A percentile compares a stretch with the other conserved stretches of the same genome.
These are phyloP conservation scores for Coemansia pectinata DNA, from an alignment of 192 early-diverging fungal genomes.

Conservation along the genomic window DNA sequence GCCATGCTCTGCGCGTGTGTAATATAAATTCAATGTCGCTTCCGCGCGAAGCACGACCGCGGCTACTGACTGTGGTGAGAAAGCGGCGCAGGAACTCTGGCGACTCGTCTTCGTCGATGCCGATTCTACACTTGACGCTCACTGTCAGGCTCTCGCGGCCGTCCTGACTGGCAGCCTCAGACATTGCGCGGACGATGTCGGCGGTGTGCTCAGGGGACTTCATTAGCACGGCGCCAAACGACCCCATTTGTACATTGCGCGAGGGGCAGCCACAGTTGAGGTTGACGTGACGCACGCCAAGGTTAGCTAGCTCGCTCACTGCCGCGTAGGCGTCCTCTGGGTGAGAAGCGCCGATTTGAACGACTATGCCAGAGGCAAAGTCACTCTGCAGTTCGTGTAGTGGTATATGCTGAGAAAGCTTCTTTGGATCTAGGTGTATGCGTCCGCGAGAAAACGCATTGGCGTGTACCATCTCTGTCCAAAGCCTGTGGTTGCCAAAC, in stretches of 20 bases:
- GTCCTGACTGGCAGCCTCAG: constrained; percentile 23
- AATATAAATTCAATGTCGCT: constrained; percentile 56
- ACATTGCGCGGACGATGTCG: constrained; percentile 61
- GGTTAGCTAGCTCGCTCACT: constrained; percentile 45
- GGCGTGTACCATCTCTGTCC: constrained; percentile 75
- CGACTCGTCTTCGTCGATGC: constrained; percentile 69
- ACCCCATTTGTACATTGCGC: constrained; percentile 62
- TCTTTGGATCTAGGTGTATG: constrained; percentile 14
- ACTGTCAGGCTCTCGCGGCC: constrained; percentile 27
- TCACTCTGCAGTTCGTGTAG: constrained; percentile 26
- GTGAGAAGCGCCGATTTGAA: constrained; percentile 43
- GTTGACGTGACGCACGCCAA: constrained; percentile 66
- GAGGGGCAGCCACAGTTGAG: constrained; percentile 77
- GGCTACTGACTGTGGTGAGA: constrained; percentile 20
- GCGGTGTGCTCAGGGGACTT: constrained; percentile 61
- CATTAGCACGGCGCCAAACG: constrained; percentile 75
- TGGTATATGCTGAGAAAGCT: constrained; percentile 31
- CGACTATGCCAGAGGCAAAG: constrained; percentile 41
- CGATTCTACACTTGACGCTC: constrained; percentile 76
- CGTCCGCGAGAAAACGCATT: constrained; percentile 45
- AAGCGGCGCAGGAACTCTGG: constrained; percentile 58
- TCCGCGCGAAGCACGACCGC: not conserved
- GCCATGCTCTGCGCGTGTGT: constrained; percentile 70
- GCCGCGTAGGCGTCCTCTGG: constrained; percentile 35
- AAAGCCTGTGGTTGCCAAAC: constrained; percentile 58